These are phyloP conservation scores for Solanum chilense DNA, from an alignment of 257 asterid species.

Conservation along the genomic window DNA sequence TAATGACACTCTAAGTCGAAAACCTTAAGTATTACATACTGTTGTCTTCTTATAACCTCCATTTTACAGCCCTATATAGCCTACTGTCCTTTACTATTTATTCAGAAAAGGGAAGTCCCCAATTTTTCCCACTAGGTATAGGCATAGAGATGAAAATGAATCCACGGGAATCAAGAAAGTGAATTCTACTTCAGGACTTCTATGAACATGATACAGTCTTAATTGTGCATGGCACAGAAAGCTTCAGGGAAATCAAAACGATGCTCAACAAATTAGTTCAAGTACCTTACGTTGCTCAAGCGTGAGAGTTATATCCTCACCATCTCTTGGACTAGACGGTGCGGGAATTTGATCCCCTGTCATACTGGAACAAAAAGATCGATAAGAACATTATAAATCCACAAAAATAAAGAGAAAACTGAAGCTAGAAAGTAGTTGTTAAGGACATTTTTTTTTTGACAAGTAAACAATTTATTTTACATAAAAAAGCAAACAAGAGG, in stretches of 20 bases:
- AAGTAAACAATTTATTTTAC: not conserved
- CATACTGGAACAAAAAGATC: conserved; percentile 54
- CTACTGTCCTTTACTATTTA: not conserved
- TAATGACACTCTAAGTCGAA: not conserved
- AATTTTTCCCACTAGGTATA: not conserved
- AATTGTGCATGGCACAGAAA: not conserved
- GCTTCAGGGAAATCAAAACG: not conserved
- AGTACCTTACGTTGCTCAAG: conserved; percentile 68
- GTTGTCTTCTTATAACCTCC: not conserved
- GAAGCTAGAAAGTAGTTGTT: not conserved
- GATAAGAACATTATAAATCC: conserved; percentile 65
- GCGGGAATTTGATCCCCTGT: conserved; percentile 82
- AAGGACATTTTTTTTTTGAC: not conserved
- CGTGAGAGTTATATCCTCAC: conserved; percentile 51
- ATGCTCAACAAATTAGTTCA: conserved; percentile 2
- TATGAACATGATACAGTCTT: not conserved
- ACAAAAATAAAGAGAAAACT: conserved; percentile 30
- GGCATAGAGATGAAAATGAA: not conserved
- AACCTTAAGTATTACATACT: not conserved
- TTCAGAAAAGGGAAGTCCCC: not conserved
- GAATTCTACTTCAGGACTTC: not conserved
- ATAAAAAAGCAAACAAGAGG: not conserved
- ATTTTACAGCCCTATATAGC: not conserved
- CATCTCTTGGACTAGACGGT: conserved; percentile 88
- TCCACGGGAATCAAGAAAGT: not conserved